Conservation (phyloP, 2,329 filamentous ascomycete genomes). For the Samsoniella hepiali region DNA sequence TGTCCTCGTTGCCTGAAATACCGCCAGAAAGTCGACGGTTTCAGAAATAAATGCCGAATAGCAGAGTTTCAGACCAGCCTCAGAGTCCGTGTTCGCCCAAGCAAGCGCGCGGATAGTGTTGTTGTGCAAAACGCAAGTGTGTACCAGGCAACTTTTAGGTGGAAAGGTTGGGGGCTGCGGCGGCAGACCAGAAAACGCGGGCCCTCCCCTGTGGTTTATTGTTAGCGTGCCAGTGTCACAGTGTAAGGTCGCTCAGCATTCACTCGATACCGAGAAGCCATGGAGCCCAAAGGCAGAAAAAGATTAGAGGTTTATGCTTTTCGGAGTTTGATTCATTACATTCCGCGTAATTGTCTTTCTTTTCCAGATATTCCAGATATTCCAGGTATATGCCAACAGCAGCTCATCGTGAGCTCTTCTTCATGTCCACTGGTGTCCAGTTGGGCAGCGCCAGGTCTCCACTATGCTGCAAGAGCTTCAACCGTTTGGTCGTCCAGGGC, state of each 20-base stretch:
- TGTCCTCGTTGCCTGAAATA: slow-evolving; percentile 17
- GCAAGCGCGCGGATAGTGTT: background rate
- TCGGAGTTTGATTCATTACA: too few species aligned
- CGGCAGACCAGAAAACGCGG: background rate
- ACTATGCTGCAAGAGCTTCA: slow-evolving; percentile 16
- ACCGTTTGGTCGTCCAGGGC: background rate
- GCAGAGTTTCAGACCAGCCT: background rate
- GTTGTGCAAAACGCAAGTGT: background rate
- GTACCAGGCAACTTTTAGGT: slow-evolving; percentile 8
- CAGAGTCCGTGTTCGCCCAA: background rate
- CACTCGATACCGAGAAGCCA: background rate
- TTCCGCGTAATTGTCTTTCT: too few species aligned
- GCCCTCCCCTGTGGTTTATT: background rate
- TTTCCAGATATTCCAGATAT: too few species aligned
- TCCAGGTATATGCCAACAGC: too few species aligned
- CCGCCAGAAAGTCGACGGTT: background rate
- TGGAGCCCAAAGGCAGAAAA: background rate
- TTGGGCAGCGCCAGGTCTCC: slow-evolving; percentile 12
- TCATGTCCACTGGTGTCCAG: background rate
- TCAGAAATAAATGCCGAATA: background rate
- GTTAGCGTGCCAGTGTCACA: background rate
- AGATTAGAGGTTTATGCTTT: background rate
- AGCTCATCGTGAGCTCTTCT: background rate
- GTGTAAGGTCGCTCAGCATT: background rate
- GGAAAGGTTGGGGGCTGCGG: slow-evolving; percentile 3